Evolutionary conservation across 1,284 basidiomycete genomes (phyloP), one percentile per base, ranked within the genome.

Genomic region (Porodaedalea pini): DNA sequence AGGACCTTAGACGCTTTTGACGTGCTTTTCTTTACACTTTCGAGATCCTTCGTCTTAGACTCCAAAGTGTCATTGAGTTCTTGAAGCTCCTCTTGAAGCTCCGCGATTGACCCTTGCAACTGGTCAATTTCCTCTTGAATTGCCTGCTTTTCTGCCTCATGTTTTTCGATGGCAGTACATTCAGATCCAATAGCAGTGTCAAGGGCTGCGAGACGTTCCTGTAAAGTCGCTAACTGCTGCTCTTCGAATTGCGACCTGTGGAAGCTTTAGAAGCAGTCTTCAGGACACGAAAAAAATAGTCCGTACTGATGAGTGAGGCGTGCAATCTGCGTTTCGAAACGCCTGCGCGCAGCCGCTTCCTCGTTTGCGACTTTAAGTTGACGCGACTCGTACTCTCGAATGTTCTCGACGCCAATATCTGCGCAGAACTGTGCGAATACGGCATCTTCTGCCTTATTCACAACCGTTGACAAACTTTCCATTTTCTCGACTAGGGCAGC

Each of bases 301-400:
- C 76, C 88, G 58, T 69, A 94, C 92, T 94, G 92, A 71, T 97
- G 92, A 2, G 81, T 86, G 51, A 98, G 75, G 19, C 95, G 82
- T 2, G 91, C 88, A 56, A 95, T 88, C 70, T 98, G 94, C 10
- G 88, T 89, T 61, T 94, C 87, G 67, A 86, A 97, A 54, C 88
- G 81, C 62, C 95, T 74, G 56, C 92, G 77, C 2, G 91, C 92
- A 64, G 92, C 91, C 66, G 82, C 90, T 70, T 94, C 93, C 64
- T 91, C 88, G 68, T 93, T 85, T 0, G 91, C 91, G 21, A 91
- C 80, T 69, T 88, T 91, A 31, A 98, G 78, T 67, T 98, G 94
- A 17, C 90, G 83, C 68, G 93, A 89, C 72, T 99, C 96, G 70
- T 98, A 99, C 62, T 97, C 93, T 43, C 96, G 86, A 61, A 99